Conservation (phyloP, 2,329 filamentous ascomycete species). For the Aspergillus ustus region DNA sequence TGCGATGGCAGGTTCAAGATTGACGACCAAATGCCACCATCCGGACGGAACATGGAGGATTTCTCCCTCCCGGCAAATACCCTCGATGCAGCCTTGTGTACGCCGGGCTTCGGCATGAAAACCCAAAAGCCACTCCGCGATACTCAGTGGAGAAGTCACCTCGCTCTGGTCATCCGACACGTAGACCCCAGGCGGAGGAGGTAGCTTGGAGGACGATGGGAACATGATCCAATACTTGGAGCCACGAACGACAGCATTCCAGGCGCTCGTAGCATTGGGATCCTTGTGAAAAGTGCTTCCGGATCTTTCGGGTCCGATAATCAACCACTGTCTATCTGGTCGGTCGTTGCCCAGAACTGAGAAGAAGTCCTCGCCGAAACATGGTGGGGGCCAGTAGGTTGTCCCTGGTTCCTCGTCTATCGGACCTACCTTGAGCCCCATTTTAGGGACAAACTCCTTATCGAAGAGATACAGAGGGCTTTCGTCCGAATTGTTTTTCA, state of each 20-base stretch:
- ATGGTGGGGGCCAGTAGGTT: slow-evolving; percentile 77
- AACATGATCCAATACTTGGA: slow-evolving; percentile 99
- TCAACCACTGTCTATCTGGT: slow-evolving; percentile 90
- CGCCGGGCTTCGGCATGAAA: slow-evolving; percentile 84
- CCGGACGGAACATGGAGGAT: slow-evolving; percentile 90
- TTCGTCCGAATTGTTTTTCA: slow-evolving; percentile 79
- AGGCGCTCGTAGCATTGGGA: slow-evolving; percentile 73
- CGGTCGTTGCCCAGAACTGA: slow-evolving; percentile 75
- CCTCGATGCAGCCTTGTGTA: slow-evolving; percentile 79
- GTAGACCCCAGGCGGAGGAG: slow-evolving; percentile 83
- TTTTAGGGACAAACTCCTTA: slow-evolving; percentile 83
- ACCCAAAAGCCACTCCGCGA: slow-evolving; percentile 92
- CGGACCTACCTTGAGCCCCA: slow-evolving; percentile 67
- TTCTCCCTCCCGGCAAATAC: slow-evolving; percentile 81
- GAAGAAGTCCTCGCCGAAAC: slow-evolving; percentile 88
- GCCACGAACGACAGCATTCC: slow-evolving; percentile 91
- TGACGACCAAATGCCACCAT: slow-evolving; percentile 97
- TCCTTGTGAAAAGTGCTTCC: slow-evolving; percentile 95
- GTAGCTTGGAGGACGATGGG: slow-evolving; percentile 66
- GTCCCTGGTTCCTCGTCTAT: slow-evolving; percentile 50
- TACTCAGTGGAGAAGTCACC: slow-evolving; percentile 90
- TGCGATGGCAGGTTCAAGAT: slow-evolving; percentile 81
- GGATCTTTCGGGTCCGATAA: slow-evolving; percentile 82
- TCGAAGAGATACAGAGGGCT: slow-evolving; percentile 94
- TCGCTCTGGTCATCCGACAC: slow-evolving; percentile 89